phyloP scores from a whole-genome alignment of 2,329 filamentous ascomycete genomes.

The Lasiodiplodia hormozganensis region DNA sequence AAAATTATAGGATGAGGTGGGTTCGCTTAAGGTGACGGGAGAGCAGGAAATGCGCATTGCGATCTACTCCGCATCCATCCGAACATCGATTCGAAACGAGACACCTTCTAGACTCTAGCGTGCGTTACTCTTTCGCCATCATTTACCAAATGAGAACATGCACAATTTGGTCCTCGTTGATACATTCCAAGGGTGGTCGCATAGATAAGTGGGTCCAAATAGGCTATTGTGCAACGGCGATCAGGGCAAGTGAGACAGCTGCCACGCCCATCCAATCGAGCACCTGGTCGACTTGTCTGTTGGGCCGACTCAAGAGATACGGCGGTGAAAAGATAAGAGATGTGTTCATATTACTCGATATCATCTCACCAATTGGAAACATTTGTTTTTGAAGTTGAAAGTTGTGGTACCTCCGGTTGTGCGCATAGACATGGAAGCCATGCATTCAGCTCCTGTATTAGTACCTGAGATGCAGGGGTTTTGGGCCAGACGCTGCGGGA shows the following conservation, averaged over 20 bases:
- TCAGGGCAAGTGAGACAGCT: neutral
- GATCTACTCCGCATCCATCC: neutral
- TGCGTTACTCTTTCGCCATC: neutral
- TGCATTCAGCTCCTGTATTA: neutral
- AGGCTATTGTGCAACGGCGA: constrained; percentile 8
- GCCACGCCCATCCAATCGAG: constrained; percentile 7
- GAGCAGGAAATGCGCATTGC: neutral
- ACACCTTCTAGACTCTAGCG: too few relatives aligned
- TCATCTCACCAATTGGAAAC: constrained; percentile 4
- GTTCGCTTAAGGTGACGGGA: neutral
- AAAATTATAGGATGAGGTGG: neutral
- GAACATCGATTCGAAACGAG: neutral
- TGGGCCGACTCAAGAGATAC: neutral
- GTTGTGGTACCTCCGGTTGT: neutral
- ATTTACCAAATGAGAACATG: neutral
- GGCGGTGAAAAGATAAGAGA: constrained; percentile 3
- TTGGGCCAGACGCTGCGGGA: neutral
- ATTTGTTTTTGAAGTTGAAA: neutral
- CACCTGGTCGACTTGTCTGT: neutral
- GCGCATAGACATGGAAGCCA: constrained; percentile 2
- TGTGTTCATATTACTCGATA: neutral
- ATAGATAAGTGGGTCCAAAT: constrained; percentile 4
- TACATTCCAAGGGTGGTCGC: neutral
- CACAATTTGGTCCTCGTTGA: neutral
- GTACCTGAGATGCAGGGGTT: neutral